Conservation (phyloP, 2,329 filamentous ascomycete species). For the Monosporascus sp. region DNA sequence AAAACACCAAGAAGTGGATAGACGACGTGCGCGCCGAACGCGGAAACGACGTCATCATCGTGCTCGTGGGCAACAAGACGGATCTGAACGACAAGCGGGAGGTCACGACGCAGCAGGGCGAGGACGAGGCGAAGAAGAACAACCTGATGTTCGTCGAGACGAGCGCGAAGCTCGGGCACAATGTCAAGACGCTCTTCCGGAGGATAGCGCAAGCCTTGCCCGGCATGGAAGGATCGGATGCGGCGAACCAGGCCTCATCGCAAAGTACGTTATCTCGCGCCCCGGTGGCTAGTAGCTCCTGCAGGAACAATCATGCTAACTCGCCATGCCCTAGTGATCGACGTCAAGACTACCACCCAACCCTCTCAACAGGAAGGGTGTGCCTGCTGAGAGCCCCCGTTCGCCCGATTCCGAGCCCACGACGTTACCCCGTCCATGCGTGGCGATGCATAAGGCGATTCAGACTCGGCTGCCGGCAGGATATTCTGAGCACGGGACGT, state of each 20-base stretch:
- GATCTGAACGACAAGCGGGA: slow-evolving; percentile 98
- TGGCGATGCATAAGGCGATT: slow-evolving; percentile 1
- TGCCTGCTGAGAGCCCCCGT: slow-evolving; percentile 44
- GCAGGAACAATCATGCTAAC: slow-evolving; percentile 18
- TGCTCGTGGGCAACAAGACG: slow-evolving; percentile 98
- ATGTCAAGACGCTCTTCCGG: slow-evolving; percentile 96
- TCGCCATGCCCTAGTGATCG: slow-evolving; percentile 62
- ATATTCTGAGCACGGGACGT: slow-evolving; percentile 26
- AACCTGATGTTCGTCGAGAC: slow-evolving; percentile 99
- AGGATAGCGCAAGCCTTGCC: slow-evolving; percentile 96
- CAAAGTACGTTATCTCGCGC: slow-evolving; percentile 60
- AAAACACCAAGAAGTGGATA: slow-evolving; percentile 99
- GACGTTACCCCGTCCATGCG: background rate
- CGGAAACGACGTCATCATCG: slow-evolving; percentile 98
- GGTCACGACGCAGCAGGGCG: slow-evolving; percentile 91
- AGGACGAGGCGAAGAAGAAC: slow-evolving; percentile 97
- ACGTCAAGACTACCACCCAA: slow-evolving; percentile 78
- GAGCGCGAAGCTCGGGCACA: slow-evolving; percentile 94
- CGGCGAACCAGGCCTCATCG: slow-evolving; percentile 63
- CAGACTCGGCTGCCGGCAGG: slow-evolving; percentile 8
- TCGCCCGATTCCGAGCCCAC: background rate
- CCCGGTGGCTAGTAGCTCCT: background rate
- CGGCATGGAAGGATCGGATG: slow-evolving; percentile 90
- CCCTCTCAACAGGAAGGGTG: slow-evolving; percentile 69
- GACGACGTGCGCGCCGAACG: slow-evolving; percentile 95